Evolutionary conservation across 129 eudicot species (phyloP), one percentile per base, ranked within the genome.

Genomic region (Pseudognaphalium luteoalbum): DNA sequence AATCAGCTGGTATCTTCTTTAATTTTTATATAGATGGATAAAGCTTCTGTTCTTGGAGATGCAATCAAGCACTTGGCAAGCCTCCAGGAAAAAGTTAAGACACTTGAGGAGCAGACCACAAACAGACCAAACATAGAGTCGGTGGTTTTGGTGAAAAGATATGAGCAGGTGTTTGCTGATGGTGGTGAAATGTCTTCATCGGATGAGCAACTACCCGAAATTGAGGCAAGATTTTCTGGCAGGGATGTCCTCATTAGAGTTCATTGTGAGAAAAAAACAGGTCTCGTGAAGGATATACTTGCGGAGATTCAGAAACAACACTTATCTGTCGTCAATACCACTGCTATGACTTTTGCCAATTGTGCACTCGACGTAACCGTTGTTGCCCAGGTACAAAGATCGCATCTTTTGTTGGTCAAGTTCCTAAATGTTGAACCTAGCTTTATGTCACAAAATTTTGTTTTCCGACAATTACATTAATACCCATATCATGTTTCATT

Each of bases 41-140:
- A 92, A 65, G 87, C 89, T 19, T 89, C 97, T 14, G 88, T 92
- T 51, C 89, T 92, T 71, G 96, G 91, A 52, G 97, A 87, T 71
- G 92, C 97, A 9, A 84, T 89, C 66, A 86, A 83, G 83, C 86
- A 92, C 81, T 76, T 89, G 83, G 85, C 87, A 87, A 81, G 60
- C 29, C 91, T 92, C 67, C 84, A 89, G 73, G 93, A 92, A 39
- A 85, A 79, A 39, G 82, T 92, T 41, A 83, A 87, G 44, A 28
- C 51, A 6, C 87, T 92, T 0, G 97, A 92, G 80, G 90, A 86
- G 72, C 80, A 85, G 15, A 67, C 79, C 22, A 80, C 73, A 16
- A 86, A 81, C 58, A 72, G 63, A 69, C 22, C 83, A 19, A 54
- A 67, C 7, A 74, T 70, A 41, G 87, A 86, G 17, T 74, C 87